These are phyloP conservation scores for Dactylonectria estremocensis DNA, from an alignment of 2,329 filamentous ascomycete species.

Conservation along the genomic window DNA sequence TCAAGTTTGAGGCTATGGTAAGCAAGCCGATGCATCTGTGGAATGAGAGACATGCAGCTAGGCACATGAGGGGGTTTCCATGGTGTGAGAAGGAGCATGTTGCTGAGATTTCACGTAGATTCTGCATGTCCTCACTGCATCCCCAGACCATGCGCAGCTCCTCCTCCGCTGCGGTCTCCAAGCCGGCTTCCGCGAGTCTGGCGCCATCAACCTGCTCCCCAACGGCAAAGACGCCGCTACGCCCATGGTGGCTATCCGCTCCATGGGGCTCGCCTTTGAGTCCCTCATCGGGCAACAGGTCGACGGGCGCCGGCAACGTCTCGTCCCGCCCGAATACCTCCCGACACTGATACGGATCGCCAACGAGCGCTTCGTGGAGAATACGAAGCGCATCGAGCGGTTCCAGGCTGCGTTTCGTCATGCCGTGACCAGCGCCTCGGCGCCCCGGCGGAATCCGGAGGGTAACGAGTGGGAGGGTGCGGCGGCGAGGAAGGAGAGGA, in stretches of 20 bases:
- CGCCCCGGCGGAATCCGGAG: slow-evolving; percentile 48
- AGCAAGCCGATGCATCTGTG: slow-evolving; percentile 50
- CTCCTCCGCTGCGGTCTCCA: slow-evolving; percentile 82
- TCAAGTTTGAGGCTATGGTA: slow-evolving; percentile 98
- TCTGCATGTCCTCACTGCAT: slow-evolving; percentile 87
- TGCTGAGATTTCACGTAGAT: slow-evolving; percentile 71
- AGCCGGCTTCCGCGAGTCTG: slow-evolving; percentile 92
- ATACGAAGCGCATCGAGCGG: slow-evolving; percentile 75
- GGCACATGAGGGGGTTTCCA: neutral
- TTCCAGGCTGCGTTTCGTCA: slow-evolving; percentile 70
- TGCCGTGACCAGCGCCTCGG: slow-evolving; percentile 46
- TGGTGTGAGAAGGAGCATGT: slow-evolving; percentile 9
- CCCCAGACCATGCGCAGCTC: slow-evolving; percentile 80
- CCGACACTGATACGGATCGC: slow-evolving; percentile 76
- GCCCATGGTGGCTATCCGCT: slow-evolving; percentile 89
- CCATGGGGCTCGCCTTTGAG: slow-evolving; percentile 86
- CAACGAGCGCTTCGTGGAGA: slow-evolving; percentile 82
- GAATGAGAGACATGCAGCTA: neutral
- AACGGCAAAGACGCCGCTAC: slow-evolving; percentile 55
- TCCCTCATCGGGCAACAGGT: slow-evolving; percentile 78
- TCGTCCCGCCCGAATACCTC: slow-evolving; percentile 79
- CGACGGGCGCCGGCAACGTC: slow-evolving; percentile 56
- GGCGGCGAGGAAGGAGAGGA: slow-evolving; percentile 66
- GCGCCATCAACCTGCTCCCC: slow-evolving; percentile 77
- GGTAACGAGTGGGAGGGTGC: slow-evolving; percentile 70